Evolutionary conservation across 2,329 filamentous ascomycete genomes (phyloP), one percentile per base, ranked within the genome.

Genomic region (Neurospora sp.): DNA sequence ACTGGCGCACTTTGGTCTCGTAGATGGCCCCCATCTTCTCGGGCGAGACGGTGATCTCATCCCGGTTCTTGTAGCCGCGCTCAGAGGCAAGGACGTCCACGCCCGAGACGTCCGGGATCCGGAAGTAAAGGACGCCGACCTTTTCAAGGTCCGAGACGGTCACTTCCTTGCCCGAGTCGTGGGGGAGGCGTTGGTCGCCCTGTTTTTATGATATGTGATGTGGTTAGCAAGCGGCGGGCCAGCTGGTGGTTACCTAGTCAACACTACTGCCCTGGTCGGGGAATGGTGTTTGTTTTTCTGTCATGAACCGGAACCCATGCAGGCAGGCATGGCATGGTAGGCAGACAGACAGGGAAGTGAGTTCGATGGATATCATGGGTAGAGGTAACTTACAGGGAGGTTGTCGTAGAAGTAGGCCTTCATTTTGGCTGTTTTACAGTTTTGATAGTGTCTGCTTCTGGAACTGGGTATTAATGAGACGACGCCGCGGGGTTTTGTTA

Each of bases 181-280:
- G 96, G 68, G 92, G 87, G 62, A 91, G 87, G 78, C 96, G 93
- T 83, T 97, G 96, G 86, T 99, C 96, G 82, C 93, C 94, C 92
- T 97, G 78, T 62, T 23, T 46, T 67, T 11, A 33, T 33, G 33
- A 33, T 1, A 33, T 28, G 28, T 33, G 33, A 33, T 33, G 33
- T 33, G 33, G 33, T 33, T 33, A 33, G 33, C 33, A 33, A 33
- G 33, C 33, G 33, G 33, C 33, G 33, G 33, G 33, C 33, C 33
- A 33, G 33, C 33, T 33, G 38, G 38, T 39, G 15, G 39, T 36
- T 67, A 57, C 28, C 66, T 66, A 71, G 70, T 70, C 71, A 43
- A 62, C 67, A 28, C 28, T 28, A 19, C 52, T n/a, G n/a, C 8
- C 8, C 8, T 43, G 15, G 65, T 43, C 11, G 39, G 40, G 52